Conservation (phyloP, 331 rosid species). For the Acacia concinna region DNA sequence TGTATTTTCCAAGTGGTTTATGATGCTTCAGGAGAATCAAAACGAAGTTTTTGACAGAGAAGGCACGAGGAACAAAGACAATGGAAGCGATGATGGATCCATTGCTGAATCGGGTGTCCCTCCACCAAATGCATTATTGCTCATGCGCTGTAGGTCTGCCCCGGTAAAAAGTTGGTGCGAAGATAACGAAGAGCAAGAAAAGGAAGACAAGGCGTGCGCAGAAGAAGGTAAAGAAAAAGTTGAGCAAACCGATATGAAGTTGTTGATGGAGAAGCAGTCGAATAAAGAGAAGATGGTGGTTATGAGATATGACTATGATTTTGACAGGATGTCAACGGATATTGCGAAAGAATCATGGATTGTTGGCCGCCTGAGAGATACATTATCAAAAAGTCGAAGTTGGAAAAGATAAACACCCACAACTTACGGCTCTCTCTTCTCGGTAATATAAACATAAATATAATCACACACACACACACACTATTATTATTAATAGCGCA, state of each 20-base stretch:
- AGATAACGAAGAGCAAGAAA: conserved; percentile 36
- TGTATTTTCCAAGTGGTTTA: conserved; percentile 77
- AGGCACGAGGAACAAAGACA: conserved; percentile 25
- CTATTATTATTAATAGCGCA: not conserved
- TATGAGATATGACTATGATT: conserved; percentile 51
- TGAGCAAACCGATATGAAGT: conserved; percentile 42
- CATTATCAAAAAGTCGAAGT: conserved; percentile 72
- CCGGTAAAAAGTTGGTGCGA: conserved; percentile 75
- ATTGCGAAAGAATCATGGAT: conserved; percentile 83
- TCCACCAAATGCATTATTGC: conserved; percentile 81
- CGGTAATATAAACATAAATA: not conserved
- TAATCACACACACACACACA: not conserved
- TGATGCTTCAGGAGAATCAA: conserved; percentile 76
- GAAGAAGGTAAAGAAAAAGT: conserved; percentile 2
- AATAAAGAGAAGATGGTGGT: conserved; percentile 54
- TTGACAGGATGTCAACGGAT: conserved; percentile 58
- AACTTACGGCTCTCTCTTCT: not conserved
- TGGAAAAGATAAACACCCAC: conserved; percentile 56
- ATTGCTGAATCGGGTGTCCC: conserved; percentile 43
- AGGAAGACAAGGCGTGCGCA: conserved; percentile 5
- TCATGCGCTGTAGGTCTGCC: conserved; percentile 96
- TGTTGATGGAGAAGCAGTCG: conserved; percentile 71
- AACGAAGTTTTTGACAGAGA: conserved; percentile 15
- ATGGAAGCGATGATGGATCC: not conserved
- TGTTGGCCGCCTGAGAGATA: conserved; percentile 65